Evolutionary conservation across 495 filamentous ascomycete genomes (phyloP), one percentile per base, ranked within the genome.

Genomic region (Friedmanniomyces simplex): DNA sequence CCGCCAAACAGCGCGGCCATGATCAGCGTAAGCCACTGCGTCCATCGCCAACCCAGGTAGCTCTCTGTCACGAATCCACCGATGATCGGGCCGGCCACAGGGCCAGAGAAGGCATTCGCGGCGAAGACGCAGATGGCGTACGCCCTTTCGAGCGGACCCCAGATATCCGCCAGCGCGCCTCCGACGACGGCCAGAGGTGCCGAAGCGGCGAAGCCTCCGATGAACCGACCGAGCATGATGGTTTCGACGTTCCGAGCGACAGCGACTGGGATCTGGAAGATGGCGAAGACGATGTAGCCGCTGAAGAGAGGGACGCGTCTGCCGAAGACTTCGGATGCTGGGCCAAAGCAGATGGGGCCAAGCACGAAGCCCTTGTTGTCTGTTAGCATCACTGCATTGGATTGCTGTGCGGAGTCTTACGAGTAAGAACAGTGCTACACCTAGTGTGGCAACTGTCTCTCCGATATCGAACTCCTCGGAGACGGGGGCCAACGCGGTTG

Each of bases 221-320:
- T 68, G 64, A 87, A 82, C 0, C 84, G 80, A 59, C 76, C 77
- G 48, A 86, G 62, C 53, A 87, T 67, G 60, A 87, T 76, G 2
- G 78, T 79, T 54, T 79, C 61, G 0, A 82, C 51, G 62, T 85
- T 83, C 58, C 76, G 71, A 0, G 79, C 82, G 3, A 84, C 74
- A 1, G 82, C 82, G 13, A 80, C 77, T 18, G 79, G 79, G 34
- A 86, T 79, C 55, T 81, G 74, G 64, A 85, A 82, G 56, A 82
- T 76, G 18, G 74, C 73, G 61, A 85, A 83, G 48, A 78, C 50
- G 45, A 73, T 45, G 57, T 77, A 77, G 34, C 81, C 81, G 16
- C 72, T 58, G 63, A 82, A 78, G 12, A 86, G 63, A 3, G 82
- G 82, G 2, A 69, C 51, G 32, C 74, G 77, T 49, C 82, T 76